Evolutionary conservation across 2,329 filamentous ascomycete species (phyloP).

Genomic region (Furcasterigmium furcatum): DNA sequence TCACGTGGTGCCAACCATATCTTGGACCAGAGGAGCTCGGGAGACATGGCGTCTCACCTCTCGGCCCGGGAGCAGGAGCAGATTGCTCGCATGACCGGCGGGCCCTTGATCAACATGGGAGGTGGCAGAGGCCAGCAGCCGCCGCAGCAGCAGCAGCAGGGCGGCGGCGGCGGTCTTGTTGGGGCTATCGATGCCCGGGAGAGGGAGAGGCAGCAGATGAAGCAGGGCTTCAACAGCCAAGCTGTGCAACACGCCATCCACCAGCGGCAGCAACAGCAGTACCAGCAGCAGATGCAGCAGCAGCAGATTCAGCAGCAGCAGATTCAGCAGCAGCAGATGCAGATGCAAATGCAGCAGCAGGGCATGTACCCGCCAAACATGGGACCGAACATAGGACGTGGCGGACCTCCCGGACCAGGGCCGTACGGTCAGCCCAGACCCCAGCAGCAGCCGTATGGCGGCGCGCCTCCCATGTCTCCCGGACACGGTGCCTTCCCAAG

Average conservation of each 20-base stretch:
- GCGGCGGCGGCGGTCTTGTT: conserved; percentile 66
- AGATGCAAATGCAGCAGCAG: no score
- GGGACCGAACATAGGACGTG: conserved; percentile 9
- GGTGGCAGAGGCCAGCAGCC: conserved; percentile 31
- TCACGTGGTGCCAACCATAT: conserved; percentile 56
- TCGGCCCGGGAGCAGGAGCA: conserved; percentile 87
- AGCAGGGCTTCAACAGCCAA: conserved; percentile 64
- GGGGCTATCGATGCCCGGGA: conserved; percentile 79
- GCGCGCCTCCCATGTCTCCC: conserved; percentile 7
- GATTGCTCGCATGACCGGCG: conserved; percentile 77
- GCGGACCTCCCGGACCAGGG: neutral
- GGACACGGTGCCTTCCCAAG: conserved; percentile 4
- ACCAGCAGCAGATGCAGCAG: conserved; percentile 27
- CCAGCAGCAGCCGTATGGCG: conserved; percentile 7
- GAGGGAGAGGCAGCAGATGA: conserved; percentile 70
- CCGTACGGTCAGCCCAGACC: conserved; percentile 2
- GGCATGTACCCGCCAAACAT: conserved; percentile 20
- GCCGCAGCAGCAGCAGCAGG: conserved; percentile 40
- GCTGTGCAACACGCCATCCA: conserved; percentile 71
- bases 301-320: conserved; percentile 27
- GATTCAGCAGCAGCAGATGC: conserved; percentile 17
- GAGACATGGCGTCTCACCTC: conserved; percentile 51
- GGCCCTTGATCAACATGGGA: conserved; percentile 67
- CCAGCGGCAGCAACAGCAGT: conserved; percentile 46
- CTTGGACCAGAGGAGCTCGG: conserved; percentile 42